These are phyloP conservation scores for Penicillium coffeae DNA, from an alignment of 495 filamentous ascomycete genomes.

Conservation along the genomic window DNA sequence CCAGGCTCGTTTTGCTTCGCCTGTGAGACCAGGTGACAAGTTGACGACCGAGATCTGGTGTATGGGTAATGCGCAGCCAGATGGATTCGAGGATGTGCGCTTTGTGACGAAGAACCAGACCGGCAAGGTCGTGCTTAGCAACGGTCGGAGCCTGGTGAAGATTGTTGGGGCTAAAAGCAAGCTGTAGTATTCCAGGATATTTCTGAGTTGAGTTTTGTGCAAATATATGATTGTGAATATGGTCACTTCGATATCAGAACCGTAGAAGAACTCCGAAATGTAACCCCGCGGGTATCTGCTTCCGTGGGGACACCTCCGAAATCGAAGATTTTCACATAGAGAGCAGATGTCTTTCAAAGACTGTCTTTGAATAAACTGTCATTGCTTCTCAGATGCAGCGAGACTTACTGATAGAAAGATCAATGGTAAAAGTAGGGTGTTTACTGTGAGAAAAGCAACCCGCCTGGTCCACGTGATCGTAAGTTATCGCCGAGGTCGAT, in stretches of 20 bases:
- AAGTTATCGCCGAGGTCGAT: neutral
- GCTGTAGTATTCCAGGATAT: constrained; percentile 40
- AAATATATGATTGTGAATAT: no score
- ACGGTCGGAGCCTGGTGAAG: constrained; percentile 77
- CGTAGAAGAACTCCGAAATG: no score
- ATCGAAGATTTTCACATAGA: no score
- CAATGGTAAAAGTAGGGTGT: neutral
- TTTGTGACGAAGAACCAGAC: constrained; percentile 67
- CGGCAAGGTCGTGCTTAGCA: constrained; percentile 76
- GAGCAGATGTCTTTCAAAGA: no score
- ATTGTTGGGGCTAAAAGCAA: constrained; percentile 57
- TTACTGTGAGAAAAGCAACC: neutral
- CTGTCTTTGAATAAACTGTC: no score
- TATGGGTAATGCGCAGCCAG: constrained; percentile 47
- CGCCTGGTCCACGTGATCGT: neutral
- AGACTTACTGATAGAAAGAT: neutral
- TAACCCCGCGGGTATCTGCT: no score
- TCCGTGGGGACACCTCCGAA: no score
- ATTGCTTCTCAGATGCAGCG: no score
- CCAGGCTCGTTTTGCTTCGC: constrained; percentile 81
- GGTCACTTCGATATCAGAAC: no score
- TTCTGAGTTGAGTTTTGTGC: neutral
- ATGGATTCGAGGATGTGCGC: constrained; percentile 76
- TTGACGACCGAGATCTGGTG: constrained; percentile 49
- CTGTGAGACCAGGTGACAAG: constrained; percentile 68